Base-by-base conservation (phyloP, 305 asterid species). In the Fraxinus sp. region DNA sequence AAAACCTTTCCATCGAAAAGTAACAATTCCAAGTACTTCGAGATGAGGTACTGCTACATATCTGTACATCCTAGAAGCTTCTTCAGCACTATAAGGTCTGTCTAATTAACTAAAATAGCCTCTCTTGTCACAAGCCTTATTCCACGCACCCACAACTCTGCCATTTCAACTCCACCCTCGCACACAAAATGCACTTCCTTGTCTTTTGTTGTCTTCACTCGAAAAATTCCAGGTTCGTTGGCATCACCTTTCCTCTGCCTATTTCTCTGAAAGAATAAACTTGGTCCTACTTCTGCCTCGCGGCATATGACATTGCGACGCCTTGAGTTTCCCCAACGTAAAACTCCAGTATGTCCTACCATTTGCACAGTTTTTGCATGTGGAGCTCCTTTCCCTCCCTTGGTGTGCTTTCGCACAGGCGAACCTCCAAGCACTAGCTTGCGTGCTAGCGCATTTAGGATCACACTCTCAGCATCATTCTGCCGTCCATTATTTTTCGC, bases 121-220 rank as follows among this genome's bases (percentile, higher is more conserved):
- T 87, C 90, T 46, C 85, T 86, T 2, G 90, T 92, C 82, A 94
- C 85, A 68, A 91, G 92, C 87, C 86, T 90, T 82, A 94, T 91
- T 52, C 98, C 98, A n/a, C 94, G 92, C 80, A 93, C 98, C 98
- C 98, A 94, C 78, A 94, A 37, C 86, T 89, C 90, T 10, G 97
- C 97, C 90, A 83, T 90, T 83, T 93, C 98, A 37, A 22, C n/a
- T 22, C 96, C 98, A 52, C 94, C 98, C 37, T 91, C 93, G 35
- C 95, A 91, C 83, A 88, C 92, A 82, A 94, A 94, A 86, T 94
- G 98, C 84, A 93, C 87, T 86, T 94, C 97, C 90, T 91, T 93
- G 84, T 88, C 87, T 90, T 89, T 91, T 13, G 82, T 78, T 41
- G 97, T 94, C 82, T 59, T 80, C 83, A 94, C 92, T 18, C 91